Evolutionary conservation across 2,329 filamentous ascomycete species (phyloP).

Genomic region (Botrytis byssoidea): DNA sequence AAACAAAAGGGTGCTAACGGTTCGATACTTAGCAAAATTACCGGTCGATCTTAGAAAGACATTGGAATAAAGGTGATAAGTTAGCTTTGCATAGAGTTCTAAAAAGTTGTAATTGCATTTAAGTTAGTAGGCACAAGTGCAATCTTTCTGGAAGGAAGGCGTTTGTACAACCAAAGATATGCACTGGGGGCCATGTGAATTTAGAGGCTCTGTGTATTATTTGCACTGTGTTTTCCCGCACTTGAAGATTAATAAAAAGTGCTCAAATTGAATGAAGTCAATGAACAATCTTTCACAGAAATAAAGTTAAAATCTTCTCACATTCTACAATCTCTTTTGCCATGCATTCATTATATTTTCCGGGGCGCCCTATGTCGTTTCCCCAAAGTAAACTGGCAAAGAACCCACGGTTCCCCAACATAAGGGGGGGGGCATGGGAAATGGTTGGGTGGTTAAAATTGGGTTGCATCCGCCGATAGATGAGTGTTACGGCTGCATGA

Average conservation of each 20-base stretch:
- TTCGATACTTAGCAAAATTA: constrained; percentile 40
- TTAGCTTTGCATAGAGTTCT: constrained; percentile 36
- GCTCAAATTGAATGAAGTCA: constrained; percentile 11
- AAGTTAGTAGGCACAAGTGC: constrained; percentile 30
- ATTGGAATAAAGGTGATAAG: constrained; percentile 17
- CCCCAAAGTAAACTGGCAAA: constrained; percentile 8
- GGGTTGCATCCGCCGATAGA: constrained; percentile 23
- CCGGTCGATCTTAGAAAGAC: constrained; percentile 30
- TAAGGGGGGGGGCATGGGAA: constrained; percentile 1
- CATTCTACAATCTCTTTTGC: constrained; percentile 6
- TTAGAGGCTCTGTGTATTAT: constrained; percentile 35
- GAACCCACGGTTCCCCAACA: background rate
- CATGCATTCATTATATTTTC: background rate
- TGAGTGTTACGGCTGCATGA: constrained; percentile 16
- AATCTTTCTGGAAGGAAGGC: constrained; percentile 28
- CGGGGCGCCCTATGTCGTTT: background rate
- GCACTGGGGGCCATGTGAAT: constrained; percentile 31
- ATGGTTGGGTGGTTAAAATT: constrained; percentile 14
- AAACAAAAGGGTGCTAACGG: constrained; percentile 46
- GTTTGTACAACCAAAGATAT: constrained; percentile 35
- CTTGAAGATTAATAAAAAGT: constrained; percentile 25
- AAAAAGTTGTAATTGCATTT: constrained; percentile 30
- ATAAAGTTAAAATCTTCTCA: background rate
- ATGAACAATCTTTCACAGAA: background rate
- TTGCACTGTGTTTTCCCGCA: constrained; percentile 28